A percentile compares a stretch with the other conserved stretches of the same genome.
Conservation (phyloP, 1,284 basidiomycete species). For the Inonotus hispidus region DNA sequence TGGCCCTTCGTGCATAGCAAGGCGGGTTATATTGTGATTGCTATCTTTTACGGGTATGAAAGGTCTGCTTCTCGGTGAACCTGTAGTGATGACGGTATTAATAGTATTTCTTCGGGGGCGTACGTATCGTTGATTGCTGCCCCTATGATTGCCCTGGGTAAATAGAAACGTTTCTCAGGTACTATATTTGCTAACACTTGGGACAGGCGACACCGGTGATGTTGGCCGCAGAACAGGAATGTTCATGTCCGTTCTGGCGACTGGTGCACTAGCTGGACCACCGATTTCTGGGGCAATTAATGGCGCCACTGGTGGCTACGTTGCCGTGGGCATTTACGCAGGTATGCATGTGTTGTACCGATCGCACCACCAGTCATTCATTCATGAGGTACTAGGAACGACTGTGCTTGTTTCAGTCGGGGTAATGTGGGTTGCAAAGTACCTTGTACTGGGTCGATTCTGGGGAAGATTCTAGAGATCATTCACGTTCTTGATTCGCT, state of each 20-base stretch:
- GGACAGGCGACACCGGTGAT: constrained; percentile 21
- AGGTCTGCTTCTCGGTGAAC: not conserved
- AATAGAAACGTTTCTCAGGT: not conserved
- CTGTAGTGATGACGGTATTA: not conserved
- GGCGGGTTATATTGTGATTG: constrained; percentile 23
- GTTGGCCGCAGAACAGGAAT: constrained; percentile 29
- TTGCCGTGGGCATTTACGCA: constrained; percentile 28
- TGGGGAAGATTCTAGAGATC: constrained; percentile 32
- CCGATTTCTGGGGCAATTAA: constrained; percentile 31
- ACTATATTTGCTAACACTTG: not conserved
- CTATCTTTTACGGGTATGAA: constrained; percentile 25
- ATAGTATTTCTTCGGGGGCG: constrained; percentile 22
- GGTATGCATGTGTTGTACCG: constrained; percentile 18
- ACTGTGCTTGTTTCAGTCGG: constrained; percentile 25
- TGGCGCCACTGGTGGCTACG: constrained; percentile 23
- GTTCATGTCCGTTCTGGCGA: constrained; percentile 26
- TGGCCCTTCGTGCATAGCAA: constrained; percentile 29
- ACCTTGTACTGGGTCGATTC: constrained; percentile 30
- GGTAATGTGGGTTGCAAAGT: constrained; percentile 30
- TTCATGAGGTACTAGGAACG: constrained; percentile 4
- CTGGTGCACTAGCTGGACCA: constrained; percentile 29
- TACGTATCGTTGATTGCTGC: constrained; percentile 25
- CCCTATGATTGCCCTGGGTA: constrained; percentile 26
- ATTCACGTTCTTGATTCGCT: not conserved
- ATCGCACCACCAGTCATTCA: not conserved